phyloP scores from a whole-genome alignment of 2,329 filamentous ascomycete species.

The Keithomyces neogunnii region DNA sequence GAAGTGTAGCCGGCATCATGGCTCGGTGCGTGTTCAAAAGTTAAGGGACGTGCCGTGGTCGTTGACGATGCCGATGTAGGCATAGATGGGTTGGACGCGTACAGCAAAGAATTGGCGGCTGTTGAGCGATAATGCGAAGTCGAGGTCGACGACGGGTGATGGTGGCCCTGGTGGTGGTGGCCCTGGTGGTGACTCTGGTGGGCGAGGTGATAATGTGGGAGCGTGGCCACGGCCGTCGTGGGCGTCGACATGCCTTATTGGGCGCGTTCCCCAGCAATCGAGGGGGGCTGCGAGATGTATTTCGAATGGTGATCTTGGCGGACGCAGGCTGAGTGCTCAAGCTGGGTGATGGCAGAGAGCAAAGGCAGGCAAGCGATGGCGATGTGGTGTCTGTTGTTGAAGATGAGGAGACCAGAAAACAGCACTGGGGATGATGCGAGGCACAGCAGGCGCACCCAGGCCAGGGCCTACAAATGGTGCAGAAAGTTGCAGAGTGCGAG shows the following conservation, averaged over 20 bases:
- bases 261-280: slow-evolving; percentile 3
- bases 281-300: not conserved
- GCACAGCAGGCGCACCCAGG: no score
- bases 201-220: slow-evolving; percentile 55
- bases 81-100: slow-evolving; percentile 9
- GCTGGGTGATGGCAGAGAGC: no score
- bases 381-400: no score
- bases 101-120: slow-evolving; percentile 17
- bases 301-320: not conserved
- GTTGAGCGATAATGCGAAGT: slow-evolving; percentile 20
- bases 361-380: no score
- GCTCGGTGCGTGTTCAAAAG: slow-evolving; percentile 17
- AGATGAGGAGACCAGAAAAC: no score
- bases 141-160: slow-evolving; percentile 7
- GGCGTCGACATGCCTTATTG: slow-evolving; percentile 63
- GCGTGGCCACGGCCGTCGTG: slow-evolving; percentile 65
- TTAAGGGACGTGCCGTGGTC: slow-evolving; percentile 16
- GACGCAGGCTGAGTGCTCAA: no score
- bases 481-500: no score
- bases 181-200: slow-evolving; percentile 6
- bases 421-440: no score
- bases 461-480: no score
- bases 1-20: slow-evolving; percentile 21
- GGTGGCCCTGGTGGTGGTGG: slow-evolving; percentile 11
- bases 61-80: slow-evolving; percentile 17